Evolutionary conservation across 805 yeast species (phyloP), one percentile per base, ranked within the genome.

Genomic region (Ogataea sp.): DNA sequence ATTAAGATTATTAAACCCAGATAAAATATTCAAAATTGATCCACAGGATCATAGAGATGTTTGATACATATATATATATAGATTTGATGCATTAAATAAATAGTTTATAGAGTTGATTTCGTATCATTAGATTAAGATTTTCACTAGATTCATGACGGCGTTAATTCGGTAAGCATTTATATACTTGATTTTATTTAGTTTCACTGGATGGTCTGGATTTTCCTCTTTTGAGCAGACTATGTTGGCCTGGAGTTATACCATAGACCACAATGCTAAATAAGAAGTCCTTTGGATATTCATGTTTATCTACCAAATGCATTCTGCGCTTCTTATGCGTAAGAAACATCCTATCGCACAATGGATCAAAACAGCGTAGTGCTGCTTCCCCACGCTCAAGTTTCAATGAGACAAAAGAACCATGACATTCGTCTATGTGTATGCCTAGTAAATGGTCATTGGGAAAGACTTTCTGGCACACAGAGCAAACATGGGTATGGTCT

Each of bases 1-100:
- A 1, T 73, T 74, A 39, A 61, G 83, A 44, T 64, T 84, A 37
- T 54, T 83, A 54, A 84, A 84, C 49, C 89, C 90, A 0, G 93
- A 83, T 49, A 83, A 83, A 54, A 70, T 83, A n/a, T 80, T 83
- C 58, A 71, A 67, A 48, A 73, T 77, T 10, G 87, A 81, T 52
- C 83, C 83, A 17, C 16, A 39, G 18, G 58, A 53, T 26, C 34
- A 32, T 3, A 40, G 54, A 35, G 36, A 43, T 16, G 45, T 41
- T 15, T 31, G n/a, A 31, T 20, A 31, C 5, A 5, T 6, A 17
- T 23, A 18, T 4, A 31, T 8, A 20, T 18, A 31, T 6, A 31
- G 17, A 20, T 31, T 18, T 18, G 4, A 18, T 18, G 21, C n/a
- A 17, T 18, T 31, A 29, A 11, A 29, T 29, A 29, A 6, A 29